These are phyloP conservation scores for Amanita muscaria DNA, from an alignment of 768 basidiomycete species.

Conservation along the genomic window DNA sequence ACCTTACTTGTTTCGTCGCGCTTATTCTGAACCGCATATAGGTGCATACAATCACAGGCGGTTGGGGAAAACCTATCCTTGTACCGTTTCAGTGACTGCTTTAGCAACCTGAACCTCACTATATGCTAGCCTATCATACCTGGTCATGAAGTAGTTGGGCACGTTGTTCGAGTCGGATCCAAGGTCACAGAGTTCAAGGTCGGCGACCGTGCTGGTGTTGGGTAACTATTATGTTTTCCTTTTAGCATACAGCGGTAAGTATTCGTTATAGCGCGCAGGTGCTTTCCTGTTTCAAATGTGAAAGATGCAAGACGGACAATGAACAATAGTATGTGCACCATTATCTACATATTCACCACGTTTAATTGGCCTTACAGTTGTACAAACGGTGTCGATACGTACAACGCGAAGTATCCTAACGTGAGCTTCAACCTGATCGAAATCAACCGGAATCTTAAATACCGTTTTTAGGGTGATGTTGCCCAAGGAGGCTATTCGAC, in stretches of 20 bases:
- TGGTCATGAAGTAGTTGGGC: conserved; percentile 51
- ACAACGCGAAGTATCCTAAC: conserved; percentile 33
- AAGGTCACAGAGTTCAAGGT: conserved; percentile 46
- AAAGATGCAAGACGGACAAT: conserved; percentile 38
- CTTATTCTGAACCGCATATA: conserved; percentile 9
- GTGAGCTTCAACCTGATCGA: conserved; percentile 8
- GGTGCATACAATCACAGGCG: conserved; percentile 31
- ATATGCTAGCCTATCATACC: conserved; percentile 25
- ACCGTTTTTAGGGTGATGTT: conserved; percentile 21
- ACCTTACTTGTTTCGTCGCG: background rate
- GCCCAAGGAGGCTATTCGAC: conserved; percentile 42
- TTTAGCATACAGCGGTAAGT: background rate
- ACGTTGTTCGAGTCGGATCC: conserved; percentile 42
- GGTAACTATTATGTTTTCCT: conserved; percentile 13
- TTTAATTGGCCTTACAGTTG: conserved; percentile 26
- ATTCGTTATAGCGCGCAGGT: conserved; percentile 40
- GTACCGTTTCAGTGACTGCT: conserved; percentile 10
- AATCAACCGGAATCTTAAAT: background rate
- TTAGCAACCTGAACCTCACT: background rate
- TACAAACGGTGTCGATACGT: conserved; percentile 30
- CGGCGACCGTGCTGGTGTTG: conserved; percentile 46
- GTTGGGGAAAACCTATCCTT: conserved; percentile 26
- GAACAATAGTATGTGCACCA: conserved; percentile 38
- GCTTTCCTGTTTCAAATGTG: conserved; percentile 39
- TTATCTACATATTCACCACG: background rate